phyloP scores from a whole-genome alignment of 2,329 filamentous ascomycete species.

The Didymella pinodella region DNA sequence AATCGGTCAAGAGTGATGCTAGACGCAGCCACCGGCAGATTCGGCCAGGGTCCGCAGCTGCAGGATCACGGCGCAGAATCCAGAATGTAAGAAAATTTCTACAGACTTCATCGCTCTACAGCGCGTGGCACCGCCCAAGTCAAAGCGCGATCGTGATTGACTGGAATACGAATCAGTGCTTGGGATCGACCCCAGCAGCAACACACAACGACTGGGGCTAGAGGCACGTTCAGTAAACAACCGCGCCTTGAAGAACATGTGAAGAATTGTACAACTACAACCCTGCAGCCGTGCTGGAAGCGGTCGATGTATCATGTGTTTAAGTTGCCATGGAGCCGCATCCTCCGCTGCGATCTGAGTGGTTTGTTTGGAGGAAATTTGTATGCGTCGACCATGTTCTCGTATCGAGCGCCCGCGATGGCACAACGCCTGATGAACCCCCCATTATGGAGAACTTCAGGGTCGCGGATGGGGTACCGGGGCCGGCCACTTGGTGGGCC shows the following conservation, averaged over 20 bases:
- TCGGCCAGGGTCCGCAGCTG: conserved; percentile 4
- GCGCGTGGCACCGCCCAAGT: conserved; percentile 4
- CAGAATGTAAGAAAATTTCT: background rate
- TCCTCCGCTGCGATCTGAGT: conserved; percentile 6
- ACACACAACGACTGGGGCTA: background rate
- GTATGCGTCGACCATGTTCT: background rate
- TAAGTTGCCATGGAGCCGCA: conserved; percentile 6
- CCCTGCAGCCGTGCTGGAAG: background rate
- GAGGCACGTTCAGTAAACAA: conserved; percentile 11
- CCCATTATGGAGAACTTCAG: conserved; percentile 17
- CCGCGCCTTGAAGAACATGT: conserved; percentile 6
- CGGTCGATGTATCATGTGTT: conserved; percentile 4
- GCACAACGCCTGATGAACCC: conserved; percentile 1
- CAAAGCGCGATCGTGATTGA: background rate
- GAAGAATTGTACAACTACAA: conserved; percentile 12
- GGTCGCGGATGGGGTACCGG: conserved; percentile 19
- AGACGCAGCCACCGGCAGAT: conserved; percentile 13
- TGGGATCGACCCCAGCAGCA: background rate
- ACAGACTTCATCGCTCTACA: background rate
- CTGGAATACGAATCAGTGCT: conserved; percentile 7
- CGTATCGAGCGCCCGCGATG: conserved; percentile 13
- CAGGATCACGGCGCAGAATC: conserved; percentile 2
- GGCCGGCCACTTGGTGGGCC: conserved; percentile 9
- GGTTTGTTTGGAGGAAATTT: conserved; percentile 11
- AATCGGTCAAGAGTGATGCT: conserved; percentile 3